Evolutionary conservation across 192 early-diverging fungal genomes (phyloP).

Genomic region (Linnemannia schmuckeri): DNA sequence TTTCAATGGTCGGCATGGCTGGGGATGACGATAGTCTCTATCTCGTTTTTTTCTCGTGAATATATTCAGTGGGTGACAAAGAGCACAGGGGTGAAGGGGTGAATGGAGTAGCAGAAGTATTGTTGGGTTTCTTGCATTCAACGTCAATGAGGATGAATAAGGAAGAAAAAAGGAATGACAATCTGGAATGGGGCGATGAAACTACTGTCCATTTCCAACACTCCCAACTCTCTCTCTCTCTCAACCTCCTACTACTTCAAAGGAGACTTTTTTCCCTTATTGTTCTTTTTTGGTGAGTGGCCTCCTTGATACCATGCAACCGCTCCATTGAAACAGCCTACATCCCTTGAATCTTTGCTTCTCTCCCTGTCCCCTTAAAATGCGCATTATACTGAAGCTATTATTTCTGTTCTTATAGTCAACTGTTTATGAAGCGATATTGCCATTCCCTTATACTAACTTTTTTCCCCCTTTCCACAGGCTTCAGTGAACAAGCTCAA

Average conservation of each 20-base stretch:
- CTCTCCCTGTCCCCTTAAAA: not conserved
- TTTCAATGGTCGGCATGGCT: slow-evolving; percentile 6
- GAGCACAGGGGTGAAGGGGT: not conserved
- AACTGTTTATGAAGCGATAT: no score
- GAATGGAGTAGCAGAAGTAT: not conserved
- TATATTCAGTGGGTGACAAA: not conserved
- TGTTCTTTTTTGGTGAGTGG: not conserved
- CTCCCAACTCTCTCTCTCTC: not conserved
- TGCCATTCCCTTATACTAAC: no score
- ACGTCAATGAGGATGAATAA: not conserved
- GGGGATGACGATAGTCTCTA: no score
- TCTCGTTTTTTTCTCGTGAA: no score
- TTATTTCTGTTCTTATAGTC: no score
- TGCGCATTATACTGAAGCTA: not conserved
- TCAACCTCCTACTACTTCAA: not conserved
- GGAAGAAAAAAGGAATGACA: slow-evolving; percentile 2
- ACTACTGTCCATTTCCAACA: not conserved
- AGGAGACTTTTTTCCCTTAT: not conserved
- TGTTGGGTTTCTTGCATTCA: not conserved
- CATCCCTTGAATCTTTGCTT: not conserved
- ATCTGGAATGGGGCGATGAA: not conserved
- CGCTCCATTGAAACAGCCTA: not conserved
- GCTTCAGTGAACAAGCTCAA: no score
- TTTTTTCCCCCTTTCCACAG: no score
- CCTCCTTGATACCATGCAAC: slow-evolving; percentile 11